A percentile compares a stretch with the other conserved stretches of the same genome.
Conservation (phyloP, 805 yeast genomes). For the Hyphopichia homilentoma region DNA sequence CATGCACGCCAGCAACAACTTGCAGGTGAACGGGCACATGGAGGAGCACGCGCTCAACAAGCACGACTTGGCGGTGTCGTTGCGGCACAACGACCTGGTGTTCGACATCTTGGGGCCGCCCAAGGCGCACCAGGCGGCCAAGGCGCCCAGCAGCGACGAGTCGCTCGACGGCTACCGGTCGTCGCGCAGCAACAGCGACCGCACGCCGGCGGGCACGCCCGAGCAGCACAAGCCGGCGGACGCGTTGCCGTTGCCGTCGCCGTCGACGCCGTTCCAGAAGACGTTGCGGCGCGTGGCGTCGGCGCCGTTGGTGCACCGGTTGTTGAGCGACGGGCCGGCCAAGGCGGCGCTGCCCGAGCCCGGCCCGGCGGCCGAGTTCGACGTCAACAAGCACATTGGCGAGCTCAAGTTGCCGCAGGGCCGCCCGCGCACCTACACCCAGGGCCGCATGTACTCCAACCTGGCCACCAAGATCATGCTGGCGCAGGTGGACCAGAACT, state of each 20-base stretch:
- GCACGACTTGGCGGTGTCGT: conserved; percentile 27
- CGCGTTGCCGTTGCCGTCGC: conserved; percentile 4
- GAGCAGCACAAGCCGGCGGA: background rate
- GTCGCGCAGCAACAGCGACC: conserved; percentile 3
- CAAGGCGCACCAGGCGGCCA: conserved; percentile 8
- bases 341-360: conserved; percentile 9
- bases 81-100: conserved; percentile 38
- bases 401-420: conserved; percentile 29
- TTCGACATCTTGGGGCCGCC: conserved; percentile 14
- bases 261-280: conserved; percentile 28
- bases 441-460: conserved; percentile 62
- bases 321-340: conserved; percentile 20
- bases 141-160: conserved; percentile 9
- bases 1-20: conserved; percentile 10
- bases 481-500: conserved; percentile 79
- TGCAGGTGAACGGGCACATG: background rate
- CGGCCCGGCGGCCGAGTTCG: conserved; percentile 37
- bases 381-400: conserved; percentile 40
- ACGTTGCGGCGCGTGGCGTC: conserved; percentile 75
- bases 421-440: conserved; percentile 38
- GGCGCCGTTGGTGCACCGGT: conserved; percentile 60
- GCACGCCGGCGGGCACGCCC: background rate
- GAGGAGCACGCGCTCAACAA: conserved; percentile 7
- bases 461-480: conserved; percentile 70
- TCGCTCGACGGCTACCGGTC: conserved; percentile 3